These are phyloP conservation scores for Stromatinia cepivora DNA, from an alignment of 2,329 filamentous ascomycete genomes.

Conservation along the genomic window DNA sequence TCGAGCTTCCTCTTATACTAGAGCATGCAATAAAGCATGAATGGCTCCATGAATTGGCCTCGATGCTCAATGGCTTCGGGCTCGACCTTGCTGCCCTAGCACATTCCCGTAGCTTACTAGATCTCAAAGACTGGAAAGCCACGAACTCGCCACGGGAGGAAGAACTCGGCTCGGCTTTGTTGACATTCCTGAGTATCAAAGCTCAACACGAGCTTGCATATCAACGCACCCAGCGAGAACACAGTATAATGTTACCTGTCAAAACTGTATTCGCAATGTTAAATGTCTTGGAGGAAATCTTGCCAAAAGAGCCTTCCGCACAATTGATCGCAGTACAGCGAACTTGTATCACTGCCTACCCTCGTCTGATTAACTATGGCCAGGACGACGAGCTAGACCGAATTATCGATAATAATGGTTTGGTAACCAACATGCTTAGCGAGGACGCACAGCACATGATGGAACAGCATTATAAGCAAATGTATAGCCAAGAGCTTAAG, in stretches of 20 bases:
- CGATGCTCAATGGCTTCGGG: conserved; percentile 68
- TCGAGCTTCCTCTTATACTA: conserved; percentile 67
- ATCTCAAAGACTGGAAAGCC: conserved; percentile 78
- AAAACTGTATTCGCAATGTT: conserved; percentile 82
- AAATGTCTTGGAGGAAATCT: conserved; percentile 72
- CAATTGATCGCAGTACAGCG: conserved; percentile 81
- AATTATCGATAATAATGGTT: conserved; percentile 82
- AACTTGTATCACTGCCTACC: conserved; percentile 87
- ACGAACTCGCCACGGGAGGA: conserved; percentile 65
- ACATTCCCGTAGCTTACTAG: conserved; percentile 76
- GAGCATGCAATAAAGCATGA: conserved; percentile 78
- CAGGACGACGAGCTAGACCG: conserved; percentile 76
- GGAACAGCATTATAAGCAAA: conserved; percentile 97
- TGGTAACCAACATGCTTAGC: conserved; percentile 77
- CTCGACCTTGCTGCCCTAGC: conserved; percentile 84
- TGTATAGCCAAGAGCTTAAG: conserved; percentile 91
- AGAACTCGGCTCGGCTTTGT: conserved; percentile 69
- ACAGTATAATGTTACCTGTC: conserved; percentile 75
- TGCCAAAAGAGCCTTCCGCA: conserved; percentile 58
- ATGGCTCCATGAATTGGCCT: conserved; percentile 79
- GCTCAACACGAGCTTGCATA: conserved; percentile 75
- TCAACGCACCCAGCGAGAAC: conserved; percentile 61
- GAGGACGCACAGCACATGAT: conserved; percentile 81
- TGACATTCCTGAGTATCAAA: conserved; percentile 83
- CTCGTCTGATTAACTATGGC: conserved; percentile 92